Evolutionary conservation across 2,329 filamentous ascomycete species (phyloP).

Genomic region (Pestalotiopsis sp.): DNA sequence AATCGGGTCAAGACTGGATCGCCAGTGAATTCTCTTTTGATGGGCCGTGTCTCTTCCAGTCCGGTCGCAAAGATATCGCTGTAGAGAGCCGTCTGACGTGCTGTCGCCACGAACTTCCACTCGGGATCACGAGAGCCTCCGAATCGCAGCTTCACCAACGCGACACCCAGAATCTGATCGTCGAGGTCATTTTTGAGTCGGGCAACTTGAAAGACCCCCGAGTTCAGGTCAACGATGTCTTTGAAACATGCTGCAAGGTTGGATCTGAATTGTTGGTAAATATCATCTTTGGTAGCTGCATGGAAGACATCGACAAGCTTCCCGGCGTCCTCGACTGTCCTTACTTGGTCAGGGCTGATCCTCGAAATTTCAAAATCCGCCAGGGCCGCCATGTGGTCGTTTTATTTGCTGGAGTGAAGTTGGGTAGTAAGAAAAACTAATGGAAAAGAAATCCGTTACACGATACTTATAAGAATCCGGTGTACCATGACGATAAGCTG

Average conservation of each 20-base stretch:
- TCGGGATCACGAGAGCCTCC: neutral
- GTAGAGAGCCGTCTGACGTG: neutral
- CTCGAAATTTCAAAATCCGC: neutral
- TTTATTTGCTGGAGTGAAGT: neutral
- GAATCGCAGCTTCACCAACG: slow-evolving; percentile 1
- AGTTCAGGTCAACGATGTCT: neutral
- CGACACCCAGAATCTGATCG: neutral
- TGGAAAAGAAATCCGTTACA: neutral
- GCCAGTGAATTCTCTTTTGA: neutral
- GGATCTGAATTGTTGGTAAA: neutral
- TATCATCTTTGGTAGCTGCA: neutral
- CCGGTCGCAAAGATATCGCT: neutral
- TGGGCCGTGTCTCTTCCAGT: neutral
- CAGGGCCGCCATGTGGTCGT: neutral
- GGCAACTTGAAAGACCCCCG: neutral
- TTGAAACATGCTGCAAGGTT: neutral
- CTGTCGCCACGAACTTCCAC: neutral
- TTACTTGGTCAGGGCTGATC: slow-evolving; percentile 1
- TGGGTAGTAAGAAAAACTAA: neutral
- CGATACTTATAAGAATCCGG: neutral
- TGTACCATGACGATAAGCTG: neutral
- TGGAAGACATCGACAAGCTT: slow-evolving; percentile 3
- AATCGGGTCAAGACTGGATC: neutral
- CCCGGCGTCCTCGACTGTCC: neutral
- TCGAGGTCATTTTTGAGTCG: neutral